phyloP scores from a whole-genome alignment of 306 rosid species.

The Fragaria iinumae region DNA sequence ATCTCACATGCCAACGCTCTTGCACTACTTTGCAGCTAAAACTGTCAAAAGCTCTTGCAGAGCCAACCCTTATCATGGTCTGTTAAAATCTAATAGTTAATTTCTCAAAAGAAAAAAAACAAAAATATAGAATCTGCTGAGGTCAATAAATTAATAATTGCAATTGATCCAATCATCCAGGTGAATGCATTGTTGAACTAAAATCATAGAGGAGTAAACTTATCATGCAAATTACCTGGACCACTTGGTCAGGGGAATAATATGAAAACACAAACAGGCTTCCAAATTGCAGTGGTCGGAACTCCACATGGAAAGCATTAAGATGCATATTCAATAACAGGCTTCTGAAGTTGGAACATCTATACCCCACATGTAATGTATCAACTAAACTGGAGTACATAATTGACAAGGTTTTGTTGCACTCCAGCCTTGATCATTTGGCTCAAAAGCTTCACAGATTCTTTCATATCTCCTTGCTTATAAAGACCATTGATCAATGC shows the following conservation, averaged over 20 bases:
- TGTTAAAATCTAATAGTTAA: background rate
- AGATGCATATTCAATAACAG: background rate
- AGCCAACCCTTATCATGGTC: background rate
- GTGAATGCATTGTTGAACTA: background rate
- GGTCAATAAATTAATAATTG: background rate
- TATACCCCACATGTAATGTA: constrained; percentile 16
- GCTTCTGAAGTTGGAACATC: constrained; percentile 1
- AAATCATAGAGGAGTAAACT: background rate
- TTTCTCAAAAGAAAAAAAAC: background rate
- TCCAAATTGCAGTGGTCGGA: background rate
- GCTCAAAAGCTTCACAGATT: constrained; percentile 27
- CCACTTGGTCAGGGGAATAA: background rate
- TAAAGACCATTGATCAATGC: constrained; percentile 40
- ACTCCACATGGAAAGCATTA: background rate
- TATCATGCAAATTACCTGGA: constrained; percentile 15
- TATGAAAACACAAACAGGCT: background rate
- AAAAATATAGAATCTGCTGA: background rate
- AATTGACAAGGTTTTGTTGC: constrained; percentile 21
- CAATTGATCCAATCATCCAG: background rate
- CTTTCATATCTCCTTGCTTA: constrained; percentile 30
- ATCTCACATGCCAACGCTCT: background rate
- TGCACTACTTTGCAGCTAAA: background rate
- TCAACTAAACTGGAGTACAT: constrained; percentile 21
- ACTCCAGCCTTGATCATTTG: constrained; percentile 34
- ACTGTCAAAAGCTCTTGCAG: background rate